These are phyloP conservation scores for Fonsecaea multimorphosa DNA, from an alignment of 2,329 filamentous ascomycete species.

Conservation along the genomic window DNA sequence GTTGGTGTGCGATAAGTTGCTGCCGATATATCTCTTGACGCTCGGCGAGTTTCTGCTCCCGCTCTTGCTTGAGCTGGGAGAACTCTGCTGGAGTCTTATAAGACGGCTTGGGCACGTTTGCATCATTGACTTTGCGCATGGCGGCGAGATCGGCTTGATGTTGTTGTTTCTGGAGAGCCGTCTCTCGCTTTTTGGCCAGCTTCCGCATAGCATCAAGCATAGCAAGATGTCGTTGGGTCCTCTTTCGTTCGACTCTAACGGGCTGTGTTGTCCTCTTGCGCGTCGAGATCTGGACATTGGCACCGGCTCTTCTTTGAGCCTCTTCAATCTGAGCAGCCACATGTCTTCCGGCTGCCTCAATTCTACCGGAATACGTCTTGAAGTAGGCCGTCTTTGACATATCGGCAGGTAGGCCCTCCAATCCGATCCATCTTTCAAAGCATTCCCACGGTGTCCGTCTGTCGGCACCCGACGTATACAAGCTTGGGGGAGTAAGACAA, in stretches of 20 bases:
- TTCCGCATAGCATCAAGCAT: conserved; percentile 96
- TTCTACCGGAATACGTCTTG: conserved; percentile 70
- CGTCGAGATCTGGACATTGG: conserved; percentile 58
- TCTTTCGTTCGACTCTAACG: conserved; percentile 81
- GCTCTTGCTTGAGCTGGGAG: conserved; percentile 84
- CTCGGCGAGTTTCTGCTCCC: conserved; percentile 72
- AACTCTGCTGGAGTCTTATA: conserved; percentile 86
- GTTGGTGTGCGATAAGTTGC: conserved; percentile 64
- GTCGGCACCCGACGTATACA: conserved; percentile 84
- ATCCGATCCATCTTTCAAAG: conserved; percentile 92
- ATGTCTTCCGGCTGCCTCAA: conserved; percentile 67
- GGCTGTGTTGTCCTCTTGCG: conserved; percentile 76
- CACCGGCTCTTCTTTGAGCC: conserved; percentile 54
- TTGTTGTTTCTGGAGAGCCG: conserved; percentile 82
- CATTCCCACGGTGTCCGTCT: conserved; percentile 97
- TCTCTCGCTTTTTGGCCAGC: conserved; percentile 90
- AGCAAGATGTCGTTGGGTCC: conserved; percentile 83
- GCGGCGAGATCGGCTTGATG: conserved; percentile 77
- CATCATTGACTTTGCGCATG: conserved; percentile 75
- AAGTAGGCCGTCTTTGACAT: conserved; percentile 98
- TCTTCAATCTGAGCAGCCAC: conserved; percentile 64
- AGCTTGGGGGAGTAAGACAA: conserved; percentile 74
- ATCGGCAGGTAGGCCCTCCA: conserved; percentile 88
- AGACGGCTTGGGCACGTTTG: conserved; percentile 59
- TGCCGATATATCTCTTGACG: conserved; percentile 66